Evolutionary conservation across 441 rosid species (phyloP).

Genomic region (Theobroma grandiflorum): DNA sequence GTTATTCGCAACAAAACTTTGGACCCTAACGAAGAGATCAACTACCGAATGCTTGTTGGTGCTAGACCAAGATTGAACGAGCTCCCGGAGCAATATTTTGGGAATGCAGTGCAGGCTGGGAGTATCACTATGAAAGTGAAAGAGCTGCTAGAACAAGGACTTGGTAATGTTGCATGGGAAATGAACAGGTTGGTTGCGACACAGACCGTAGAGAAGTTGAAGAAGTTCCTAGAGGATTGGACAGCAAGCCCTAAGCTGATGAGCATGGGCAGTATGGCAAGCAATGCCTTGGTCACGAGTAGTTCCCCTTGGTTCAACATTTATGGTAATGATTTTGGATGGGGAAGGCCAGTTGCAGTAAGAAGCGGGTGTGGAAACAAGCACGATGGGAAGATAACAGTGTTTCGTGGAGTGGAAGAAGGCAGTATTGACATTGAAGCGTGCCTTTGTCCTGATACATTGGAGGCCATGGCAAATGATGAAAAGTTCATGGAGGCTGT

Average conservation of each 20-base stretch:
- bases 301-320: slow-evolving; percentile 50
- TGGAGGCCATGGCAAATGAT: slow-evolving; percentile 34
- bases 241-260: not conserved
- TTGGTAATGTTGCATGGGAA: slow-evolving; percentile 27
- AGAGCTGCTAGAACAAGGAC: slow-evolving; percentile 33
- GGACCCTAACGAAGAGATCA: slow-evolving; percentile 16
- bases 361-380: slow-evolving; percentile 42
- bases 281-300: slow-evolving; percentile 17
- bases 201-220: not conserved
- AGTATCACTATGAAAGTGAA: not conserved
- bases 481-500: slow-evolving; percentile 34
- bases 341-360: slow-evolving; percentile 49
- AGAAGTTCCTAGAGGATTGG: not conserved
- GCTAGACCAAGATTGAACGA: slow-evolving; percentile 40
- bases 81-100: slow-evolving; percentile 39
- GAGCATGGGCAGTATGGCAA: not conserved
- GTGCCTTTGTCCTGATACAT: slow-evolving; percentile 29
- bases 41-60: not conserved
- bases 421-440: slow-evolving; percentile 46
- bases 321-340: slow-evolving; percentile 54
- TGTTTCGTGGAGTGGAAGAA: slow-evolving; percentile 33
- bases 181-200: not conserved
- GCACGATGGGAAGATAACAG: slow-evolving; percentile 26
- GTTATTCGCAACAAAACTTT: slow-evolving; percentile 23
- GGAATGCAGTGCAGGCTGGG: slow-evolving; percentile 31